A percentile compares a stretch with the other conserved stretches of the same genome.
Conservation (phyloP, 2,329 filamentous ascomycete genomes). For the Diaporthe caulivora region DNA sequence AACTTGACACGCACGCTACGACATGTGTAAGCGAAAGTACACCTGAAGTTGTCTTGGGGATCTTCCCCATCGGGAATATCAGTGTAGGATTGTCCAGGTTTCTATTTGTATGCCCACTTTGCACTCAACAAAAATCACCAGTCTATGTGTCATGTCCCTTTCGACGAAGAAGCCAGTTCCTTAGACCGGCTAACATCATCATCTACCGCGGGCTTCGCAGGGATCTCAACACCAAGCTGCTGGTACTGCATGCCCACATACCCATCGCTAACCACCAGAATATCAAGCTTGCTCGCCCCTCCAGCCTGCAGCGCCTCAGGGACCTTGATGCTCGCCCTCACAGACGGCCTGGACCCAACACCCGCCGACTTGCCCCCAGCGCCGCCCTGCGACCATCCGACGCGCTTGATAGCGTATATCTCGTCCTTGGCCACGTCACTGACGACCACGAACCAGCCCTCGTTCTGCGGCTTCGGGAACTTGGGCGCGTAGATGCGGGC, state of each 20-base stretch:
- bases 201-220: slow-evolving; percentile 61
- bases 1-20: background rate
- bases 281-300: slow-evolving; percentile 73
- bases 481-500: slow-evolving; percentile 86
- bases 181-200: slow-evolving; percentile 60
- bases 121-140: accelerated
- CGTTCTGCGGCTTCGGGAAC: slow-evolving; percentile 94
- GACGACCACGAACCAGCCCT: slow-evolving; percentile 91
- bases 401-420: slow-evolving; percentile 86
- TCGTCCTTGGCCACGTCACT: slow-evolving; percentile 78
- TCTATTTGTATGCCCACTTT: background rate
- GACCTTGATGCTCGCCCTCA: slow-evolving; percentile 71
- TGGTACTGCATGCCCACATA: slow-evolving; percentile 81
- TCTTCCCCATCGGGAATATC: background rate
- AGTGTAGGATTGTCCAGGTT: background rate
- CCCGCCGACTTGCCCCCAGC: slow-evolving; percentile 47
- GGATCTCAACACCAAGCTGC: slow-evolving; percentile 63
- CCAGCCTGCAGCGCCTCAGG: slow-evolving; percentile 56
- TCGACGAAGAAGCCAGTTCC: slow-evolving; percentile 45
- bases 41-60: too few relatives aligned
- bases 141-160: background rate
- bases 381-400: slow-evolving; percentile 72
- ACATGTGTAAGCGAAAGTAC: background rate
- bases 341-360: slow-evolving; percentile 61
- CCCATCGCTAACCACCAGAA: slow-evolving; percentile 86